These are phyloP conservation scores for Hypoxylon sp. DNA, from an alignment of 2,329 filamentous ascomycete genomes.

Conservation along the genomic window DNA sequence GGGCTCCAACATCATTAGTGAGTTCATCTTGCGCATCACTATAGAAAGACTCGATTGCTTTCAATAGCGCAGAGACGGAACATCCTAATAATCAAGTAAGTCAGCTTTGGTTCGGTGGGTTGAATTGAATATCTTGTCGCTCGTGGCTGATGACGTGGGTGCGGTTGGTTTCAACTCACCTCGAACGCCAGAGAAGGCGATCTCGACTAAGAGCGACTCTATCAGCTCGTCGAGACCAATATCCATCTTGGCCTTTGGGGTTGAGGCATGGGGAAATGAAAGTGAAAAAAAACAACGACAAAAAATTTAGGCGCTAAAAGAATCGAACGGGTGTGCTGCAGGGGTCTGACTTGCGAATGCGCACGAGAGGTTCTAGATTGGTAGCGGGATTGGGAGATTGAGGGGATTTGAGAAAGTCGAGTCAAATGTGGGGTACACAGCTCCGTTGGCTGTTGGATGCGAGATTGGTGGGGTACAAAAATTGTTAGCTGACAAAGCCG, in stretches of 20 bases:
- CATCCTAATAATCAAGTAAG: constrained; percentile 46
- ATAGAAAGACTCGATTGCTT: constrained; percentile 51
- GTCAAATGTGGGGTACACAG: constrained; percentile 6
- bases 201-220: constrained; percentile 62
- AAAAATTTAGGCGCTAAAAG: constrained; percentile 46
- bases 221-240: constrained; percentile 62
- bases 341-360: constrained; percentile 28
- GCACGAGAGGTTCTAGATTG: constrained; percentile 28
- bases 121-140: not conserved
- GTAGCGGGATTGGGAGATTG: constrained; percentile 24
- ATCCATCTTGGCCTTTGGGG: constrained; percentile 52
- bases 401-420: constrained; percentile 24
- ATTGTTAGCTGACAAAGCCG: constrained; percentile 2
- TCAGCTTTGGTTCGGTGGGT: constrained; percentile 33
- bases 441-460: constrained; percentile 4
- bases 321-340: constrained; percentile 52
- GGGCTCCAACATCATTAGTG: not conserved
- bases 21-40: constrained; percentile 11
- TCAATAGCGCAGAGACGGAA: constrained; percentile 48
- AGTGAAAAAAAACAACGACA: constrained; percentile 40
- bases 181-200: constrained; percentile 61
- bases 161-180: constrained; percentile 54
- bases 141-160: constrained; percentile 18
- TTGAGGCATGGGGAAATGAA: constrained; percentile 45
- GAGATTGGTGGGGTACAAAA: constrained; percentile 2